These are phyloP conservation scores for Leptographium flavum DNA, from an alignment of 2,329 filamentous ascomycete species.

Conservation along the genomic window DNA sequence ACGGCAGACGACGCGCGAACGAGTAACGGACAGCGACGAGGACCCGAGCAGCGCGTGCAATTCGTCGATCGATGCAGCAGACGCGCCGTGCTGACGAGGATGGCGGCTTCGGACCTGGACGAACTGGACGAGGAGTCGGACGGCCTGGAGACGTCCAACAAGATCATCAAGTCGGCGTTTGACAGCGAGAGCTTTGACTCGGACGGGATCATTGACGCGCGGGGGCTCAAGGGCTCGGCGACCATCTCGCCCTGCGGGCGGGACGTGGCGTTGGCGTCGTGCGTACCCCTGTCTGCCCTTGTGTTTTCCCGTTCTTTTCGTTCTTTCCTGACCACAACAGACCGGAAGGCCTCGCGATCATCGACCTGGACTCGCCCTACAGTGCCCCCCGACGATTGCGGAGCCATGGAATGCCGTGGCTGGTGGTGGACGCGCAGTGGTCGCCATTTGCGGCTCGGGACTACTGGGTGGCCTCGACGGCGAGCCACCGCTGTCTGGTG, in stretches of 20 bases:
- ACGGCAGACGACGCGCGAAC: neutral
- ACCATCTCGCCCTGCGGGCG: constrained; percentile 85
- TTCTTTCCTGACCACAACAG: constrained; percentile 20
- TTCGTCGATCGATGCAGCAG: neutral
- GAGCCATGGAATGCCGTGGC: constrained; percentile 79
- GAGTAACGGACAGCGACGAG: too few relatives aligned
- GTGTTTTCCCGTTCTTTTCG: neutral
- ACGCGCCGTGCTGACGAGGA: constrained; percentile 13
- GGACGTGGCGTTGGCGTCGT: constrained; percentile 79
- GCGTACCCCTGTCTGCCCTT: constrained; percentile 15
- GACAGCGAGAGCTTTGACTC: constrained; percentile 81
- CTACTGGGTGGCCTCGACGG: constrained; percentile 88
- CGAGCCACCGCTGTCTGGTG: constrained; percentile 84
- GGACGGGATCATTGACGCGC: constrained; percentile 72
- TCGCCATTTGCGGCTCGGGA: constrained; percentile 81
- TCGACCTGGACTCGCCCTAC: constrained; percentile 81
- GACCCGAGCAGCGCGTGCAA: neutral
- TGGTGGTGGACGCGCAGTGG: constrained; percentile 94
- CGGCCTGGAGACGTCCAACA: constrained; percentile 41
- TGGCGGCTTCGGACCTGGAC: constrained; percentile 27
- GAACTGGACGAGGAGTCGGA: constrained; percentile 17
- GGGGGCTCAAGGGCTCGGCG: constrained; percentile 71
- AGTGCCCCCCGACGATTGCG: constrained; percentile 70
- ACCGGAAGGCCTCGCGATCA: constrained; percentile 76
- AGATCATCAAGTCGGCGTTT: constrained; percentile 52